Base-by-base conservation (phyloP, 192 early-diverging fungal genomes). In the Gonapodya prolifera region DNA sequence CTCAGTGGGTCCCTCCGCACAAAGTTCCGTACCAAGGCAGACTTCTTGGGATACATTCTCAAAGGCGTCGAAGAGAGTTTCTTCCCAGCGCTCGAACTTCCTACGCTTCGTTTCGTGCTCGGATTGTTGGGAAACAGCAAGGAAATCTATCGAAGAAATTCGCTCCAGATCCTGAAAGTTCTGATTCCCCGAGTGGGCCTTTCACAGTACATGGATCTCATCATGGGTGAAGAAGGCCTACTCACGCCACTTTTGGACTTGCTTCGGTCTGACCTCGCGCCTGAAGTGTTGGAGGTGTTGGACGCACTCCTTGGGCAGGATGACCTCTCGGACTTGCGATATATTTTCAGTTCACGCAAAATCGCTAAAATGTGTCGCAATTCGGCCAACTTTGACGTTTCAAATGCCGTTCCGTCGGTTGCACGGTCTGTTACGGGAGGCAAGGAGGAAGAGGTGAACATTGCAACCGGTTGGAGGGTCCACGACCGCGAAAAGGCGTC, bases 1-100 rank as follows among this genome's bases (percentile, higher is more conserved):
- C 76, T 94, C 33, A 79, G 35, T 0, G 84, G 90, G 0, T 93
- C 89, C 77, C 79, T 87, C 1, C 91, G 89, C 77, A 85, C 89
- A 77, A 82, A 87, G 18, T 90, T 91, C 78, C 82, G 92, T 45
- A 82, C 82, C 74, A 84, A 89, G 76, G 87, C 91, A n/a, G 92
- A 95, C 77, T 95, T 92, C 78, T 80, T 93, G n/a, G 78, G 85
- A 36, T 90, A 94, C 69, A 80, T 92, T n/a, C 83, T 89, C 16
- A 81, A 78, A 0, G 70, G 88, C 2, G 79, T 95, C 2, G 77
- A 85, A 13, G 89, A 93, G 30, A 79, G 82, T 1, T 95, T 87
- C 79, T 87, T 94, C 45, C 87, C 88, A 0, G 78, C 80, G 8
- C 83, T 90, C 35, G 84, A 91, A 76, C 83, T 84, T 32, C 80